Evolutionary conservation across 805 yeast genomes (phyloP).

Genomic region (Yarrowia hollandica): DNA sequence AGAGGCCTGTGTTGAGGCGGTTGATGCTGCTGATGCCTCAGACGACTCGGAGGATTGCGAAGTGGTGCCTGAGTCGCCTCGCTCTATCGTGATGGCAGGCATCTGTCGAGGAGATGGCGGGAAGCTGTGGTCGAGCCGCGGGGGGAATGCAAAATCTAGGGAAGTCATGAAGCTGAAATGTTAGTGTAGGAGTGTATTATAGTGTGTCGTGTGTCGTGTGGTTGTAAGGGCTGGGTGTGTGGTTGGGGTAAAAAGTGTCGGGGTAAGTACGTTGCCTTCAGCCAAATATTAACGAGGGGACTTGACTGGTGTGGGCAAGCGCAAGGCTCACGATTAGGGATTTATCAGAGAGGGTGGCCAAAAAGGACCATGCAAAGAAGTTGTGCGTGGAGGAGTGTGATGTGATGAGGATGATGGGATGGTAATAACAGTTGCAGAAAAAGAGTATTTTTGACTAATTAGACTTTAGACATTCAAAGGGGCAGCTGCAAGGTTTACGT

Average conservation of each 20-base stretch:
- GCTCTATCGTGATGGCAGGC: constrained; percentile 23
- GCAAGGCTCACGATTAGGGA: constrained; percentile 14
- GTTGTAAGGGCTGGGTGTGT: background rate
- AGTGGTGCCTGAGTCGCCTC: constrained; percentile 24
- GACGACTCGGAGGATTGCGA: constrained; percentile 22
- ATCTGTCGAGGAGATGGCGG: constrained; percentile 9
- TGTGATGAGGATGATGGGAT: constrained; percentile 15
- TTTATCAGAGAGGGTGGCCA: constrained; percentile 23
- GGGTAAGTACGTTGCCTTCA: constrained; percentile 11
- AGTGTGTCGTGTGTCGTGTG: background rate
- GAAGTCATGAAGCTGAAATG: constrained; percentile 29
- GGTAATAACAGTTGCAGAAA: constrained; percentile 19
- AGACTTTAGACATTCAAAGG: constrained; percentile 27
- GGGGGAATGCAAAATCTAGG: constrained; percentile 27
- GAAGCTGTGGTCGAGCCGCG: constrained; percentile 23
- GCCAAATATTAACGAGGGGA: constrained; percentile 30
- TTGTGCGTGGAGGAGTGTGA: background rate
- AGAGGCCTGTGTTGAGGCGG: background rate
- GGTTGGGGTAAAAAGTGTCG: background rate
- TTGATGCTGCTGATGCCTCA: background rate
- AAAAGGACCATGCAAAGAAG: constrained; percentile 22
- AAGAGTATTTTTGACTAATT: constrained; percentile 11
- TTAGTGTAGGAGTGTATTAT: background rate
- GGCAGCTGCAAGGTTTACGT: constrained; percentile 24
- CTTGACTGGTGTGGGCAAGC: constrained; percentile 25